These are phyloP conservation scores for Biancaea sappan DNA, from an alignment of 306 rosid species.

Conservation along the genomic window DNA sequence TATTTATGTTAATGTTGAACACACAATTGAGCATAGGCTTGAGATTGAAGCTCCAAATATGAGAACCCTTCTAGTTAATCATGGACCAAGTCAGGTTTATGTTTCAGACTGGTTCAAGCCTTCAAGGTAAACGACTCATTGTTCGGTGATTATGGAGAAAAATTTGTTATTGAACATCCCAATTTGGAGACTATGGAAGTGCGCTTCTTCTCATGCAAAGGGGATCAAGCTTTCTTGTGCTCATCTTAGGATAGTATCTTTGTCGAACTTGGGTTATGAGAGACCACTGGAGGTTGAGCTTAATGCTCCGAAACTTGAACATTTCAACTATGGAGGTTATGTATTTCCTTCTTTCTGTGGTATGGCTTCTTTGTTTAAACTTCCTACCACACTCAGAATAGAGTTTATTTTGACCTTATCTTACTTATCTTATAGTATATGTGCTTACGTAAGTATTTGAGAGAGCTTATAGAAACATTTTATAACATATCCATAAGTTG, in stretches of 20 bases:
- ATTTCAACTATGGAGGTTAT: background rate
- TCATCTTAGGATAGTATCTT: background rate
- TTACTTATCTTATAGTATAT: too few species aligned
- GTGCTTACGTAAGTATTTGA: too few species aligned
- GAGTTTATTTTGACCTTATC: too few species aligned
- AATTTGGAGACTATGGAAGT: background rate
- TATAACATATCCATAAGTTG: too few species aligned
- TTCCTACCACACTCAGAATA: background rate
- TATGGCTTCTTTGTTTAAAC: background rate
- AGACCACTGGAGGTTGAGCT: background rate
- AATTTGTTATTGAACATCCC: background rate
- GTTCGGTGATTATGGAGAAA: background rate
- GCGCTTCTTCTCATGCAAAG: background rate
- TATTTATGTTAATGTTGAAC: background rate
- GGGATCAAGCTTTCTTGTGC: background rate
- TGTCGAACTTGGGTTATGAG: background rate
- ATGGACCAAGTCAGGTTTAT: background rate
- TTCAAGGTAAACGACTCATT: background rate
- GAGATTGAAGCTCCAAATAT: slow-evolving; percentile 1
- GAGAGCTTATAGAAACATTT: too few species aligned
- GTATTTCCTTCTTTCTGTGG: background rate
- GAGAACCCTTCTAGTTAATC: background rate
- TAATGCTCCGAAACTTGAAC: background rate
- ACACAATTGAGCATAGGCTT: background rate
- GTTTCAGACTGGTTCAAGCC: background rate